Conservation (phyloP, 371 early-diverging fungal genomes). For the Batkoa obscura region DNA sequence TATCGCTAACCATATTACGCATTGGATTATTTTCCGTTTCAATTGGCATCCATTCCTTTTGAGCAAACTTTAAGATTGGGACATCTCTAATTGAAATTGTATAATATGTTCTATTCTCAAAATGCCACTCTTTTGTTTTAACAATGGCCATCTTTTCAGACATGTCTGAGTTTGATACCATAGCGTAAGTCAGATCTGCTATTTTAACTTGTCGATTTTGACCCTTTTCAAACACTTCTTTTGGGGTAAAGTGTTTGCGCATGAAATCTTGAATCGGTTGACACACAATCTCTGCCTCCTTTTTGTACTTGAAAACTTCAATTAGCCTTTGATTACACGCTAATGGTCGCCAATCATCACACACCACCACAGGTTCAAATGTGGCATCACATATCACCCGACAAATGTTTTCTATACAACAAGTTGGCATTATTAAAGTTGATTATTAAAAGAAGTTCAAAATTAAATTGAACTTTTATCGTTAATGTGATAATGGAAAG, state of each 20-base stretch:
- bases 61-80: background rate
- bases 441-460: too few species aligned
- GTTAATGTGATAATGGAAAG: too few species aligned
- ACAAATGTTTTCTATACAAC: conserved; percentile 5
- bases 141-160: conserved; percentile 5
- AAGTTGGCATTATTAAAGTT: conserved; percentile 5
- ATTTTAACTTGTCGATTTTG: background rate
- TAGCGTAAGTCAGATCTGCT: conserved; percentile 3
- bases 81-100: background rate
- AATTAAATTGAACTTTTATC: too few species aligned
- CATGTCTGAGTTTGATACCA: conserved; percentile 3
- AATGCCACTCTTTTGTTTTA: conserved; percentile 4
- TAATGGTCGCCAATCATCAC: conserved; percentile 5
- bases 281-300: background rate
- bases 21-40: background rate
- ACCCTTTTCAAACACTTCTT: background rate
- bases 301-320: conserved; percentile 5
- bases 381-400: conserved; percentile 7
- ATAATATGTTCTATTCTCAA: conserved; percentile 1
- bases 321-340: conserved; percentile 1
- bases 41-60: background rate
- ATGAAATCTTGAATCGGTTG: conserved; percentile 4
- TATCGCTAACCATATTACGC: background rate
- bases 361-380: conserved; percentile 2
- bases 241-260: conserved; percentile 4